Base-by-base conservation (phyloP, 345 rosid genomes). In the Erysimum cheiranthoides region DNA sequence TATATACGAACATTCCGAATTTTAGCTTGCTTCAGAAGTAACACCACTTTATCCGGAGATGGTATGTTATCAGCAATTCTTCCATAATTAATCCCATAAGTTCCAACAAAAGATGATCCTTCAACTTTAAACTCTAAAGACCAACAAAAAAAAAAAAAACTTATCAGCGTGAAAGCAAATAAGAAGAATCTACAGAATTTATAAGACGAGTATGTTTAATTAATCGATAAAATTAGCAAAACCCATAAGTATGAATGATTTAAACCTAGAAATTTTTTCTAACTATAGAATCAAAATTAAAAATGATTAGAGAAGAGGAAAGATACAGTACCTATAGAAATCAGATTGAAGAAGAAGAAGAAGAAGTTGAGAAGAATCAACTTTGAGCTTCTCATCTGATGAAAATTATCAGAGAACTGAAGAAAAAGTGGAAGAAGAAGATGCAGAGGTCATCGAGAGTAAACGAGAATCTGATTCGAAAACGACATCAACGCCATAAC, bases 11-110 rank as follows among this genome's bases (percentile, higher is more conserved):
- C 90, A 78, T 95, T 95, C 72, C 83, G 83, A 58, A 92, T 95
- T 82, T 90, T 95, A 10, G 96, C 85, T 58, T 85, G 88, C 83
- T 82, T 88, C 47, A 95, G 88, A 64, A 95, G 97, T 30, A 73
- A 76, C 11, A 78, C 97, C 58, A 92, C 99, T 74, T 95, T 76
- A 18, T 95, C 93, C 12, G 99, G 99, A 16, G 99, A 87, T 10
- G 93, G 98, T 3, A 95, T 88, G 82, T 95, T 92, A 84, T 95
- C 88, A 5, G 99, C 99, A 28, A 95, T 50, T 79, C 96, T 87
- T 68, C 99, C 99, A 74, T 95, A 95, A 60, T 95, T 95, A 81
- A 95, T 90, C 53, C 99, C 99, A 62, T 92, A 95, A 14, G 98
- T 87, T 69, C 99, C 98, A 1, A 85, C 85, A 75, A 95, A 21